Base-by-base conservation (phyloP, 305 asterid species). In the Fraxinus paxiana region DNA sequence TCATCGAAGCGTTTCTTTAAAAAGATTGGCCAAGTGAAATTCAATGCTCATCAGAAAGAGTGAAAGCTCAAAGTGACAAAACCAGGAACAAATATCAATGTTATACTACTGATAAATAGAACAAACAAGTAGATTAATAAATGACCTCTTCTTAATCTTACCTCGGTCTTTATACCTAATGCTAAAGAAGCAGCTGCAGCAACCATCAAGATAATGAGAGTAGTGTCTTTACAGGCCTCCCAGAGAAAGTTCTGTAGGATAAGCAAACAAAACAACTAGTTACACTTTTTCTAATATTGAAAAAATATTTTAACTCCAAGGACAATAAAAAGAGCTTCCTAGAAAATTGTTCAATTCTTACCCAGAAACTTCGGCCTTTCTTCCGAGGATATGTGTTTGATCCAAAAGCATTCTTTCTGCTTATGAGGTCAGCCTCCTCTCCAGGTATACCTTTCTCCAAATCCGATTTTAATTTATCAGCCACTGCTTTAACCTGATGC, bases 171-270 rank as follows among this genome's bases (percentile, higher is more conserved):
- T 75, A 94, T 96, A 69, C 98, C 98, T 18, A 96, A 92, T n/a
- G 91, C 98, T 86, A 96, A 89, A 37, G 99, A 96, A 87, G 98
- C 99, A 84, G 97, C 97, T 26, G 98, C 98, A 80, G 99, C 99
- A 18, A 96, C 95, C 98, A 94, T 96, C 92, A 96, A 88, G 84
- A 96, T 96, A 78, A 96, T 88, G 78, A 96, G 83, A 38, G 99
- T 96, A 7, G 98, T 96, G 83, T 96, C 99, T 59, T 91, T 88
- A 81, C 98, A 94, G 72, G 99, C 98, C 10, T 96, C 99, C 97
- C 97, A 94, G 65, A 96, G 86, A 88, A 96, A 96, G 83, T 86
- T 91, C 98, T 96, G 84, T 12, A 82, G 33, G 17, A 71, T 34
- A 70, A 77, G 65, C 70, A 71, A 81, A 38, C 31, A 82, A 8